Evolutionary conservation across 306 rosid species (phyloP), one percentile per base, ranked within the genome.

Genomic region (Citrullus amarus): DNA sequence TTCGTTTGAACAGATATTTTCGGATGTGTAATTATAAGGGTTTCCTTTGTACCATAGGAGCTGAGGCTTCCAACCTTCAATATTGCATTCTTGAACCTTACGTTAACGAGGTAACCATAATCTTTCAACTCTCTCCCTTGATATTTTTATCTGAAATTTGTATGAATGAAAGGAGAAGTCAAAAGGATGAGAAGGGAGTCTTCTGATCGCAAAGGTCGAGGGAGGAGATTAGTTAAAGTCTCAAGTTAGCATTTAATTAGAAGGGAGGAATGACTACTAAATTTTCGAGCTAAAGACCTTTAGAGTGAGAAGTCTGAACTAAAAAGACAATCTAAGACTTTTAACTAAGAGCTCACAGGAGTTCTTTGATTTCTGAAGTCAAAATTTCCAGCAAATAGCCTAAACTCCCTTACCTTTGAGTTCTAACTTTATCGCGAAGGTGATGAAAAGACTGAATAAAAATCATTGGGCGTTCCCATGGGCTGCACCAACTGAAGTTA

Each of bases 21-120:
- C 90, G 91, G 61, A 75, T 88, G 48, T 90, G 95, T 73, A 95
- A 92, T 81, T 92, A 92, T 79, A 85, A 79, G 77, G 83, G 84
- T 75, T 92, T 94, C 83, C 81, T 90, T 65, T 74, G 84, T 6
- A 85, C 89, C 25, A 53, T 83, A 30, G 92, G 88, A 76, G 84
- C 88, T 16, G 86, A 89, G 77, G 96, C 93, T 69, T 89, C 98
- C 72, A 83, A 87, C 78, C 86, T 92, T 65, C 98, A 94, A 78
- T 92, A 89, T 86, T 94, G 97, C 84, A 81, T 92, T 58, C 76
- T 92, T 86, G 94, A 88, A 82, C 92, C 97, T 66, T 92, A 82
- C 79, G 78, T 92, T 58, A 88, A 82, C 72, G 95, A 94, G 90
- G 98, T 94, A 89, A 77, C n/a, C 61, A 60, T 41, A 43, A 44